These are phyloP conservation scores for Dichotomocladium elegans DNA, from an alignment of 371 early-diverging fungal genomes.

Conservation along the genomic window DNA sequence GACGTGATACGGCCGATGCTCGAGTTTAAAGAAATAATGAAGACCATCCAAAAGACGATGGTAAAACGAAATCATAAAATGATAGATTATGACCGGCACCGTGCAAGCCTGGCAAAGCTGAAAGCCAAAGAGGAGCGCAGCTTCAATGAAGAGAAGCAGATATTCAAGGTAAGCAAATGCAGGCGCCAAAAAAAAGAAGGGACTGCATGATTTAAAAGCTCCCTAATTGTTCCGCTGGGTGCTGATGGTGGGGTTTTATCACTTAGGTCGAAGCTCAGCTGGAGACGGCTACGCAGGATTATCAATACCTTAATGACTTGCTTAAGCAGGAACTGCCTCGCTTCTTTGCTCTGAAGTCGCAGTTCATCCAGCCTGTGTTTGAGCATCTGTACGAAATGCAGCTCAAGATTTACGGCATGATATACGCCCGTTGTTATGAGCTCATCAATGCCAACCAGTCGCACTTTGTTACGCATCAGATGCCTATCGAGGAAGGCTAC, in stretches of 20 bases:
- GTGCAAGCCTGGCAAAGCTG: slow-evolving; percentile 63
- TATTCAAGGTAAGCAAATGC: slow-evolving; percentile 42
- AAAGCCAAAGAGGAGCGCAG: slow-evolving; percentile 62
- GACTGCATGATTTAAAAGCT: background rate
- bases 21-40: slow-evolving; percentile 65
- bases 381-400: slow-evolving; percentile 68
- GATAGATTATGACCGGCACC: slow-evolving; percentile 81
- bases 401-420: slow-evolving; percentile 56
- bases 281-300: slow-evolving; percentile 74
- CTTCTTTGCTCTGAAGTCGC: slow-evolving; percentile 53
- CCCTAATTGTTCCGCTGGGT: background rate
- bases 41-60: slow-evolving; percentile 66
- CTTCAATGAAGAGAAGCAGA: slow-evolving; percentile 68
- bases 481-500: slow-evolving; percentile 32
- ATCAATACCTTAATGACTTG: slow-evolving; percentile 63
- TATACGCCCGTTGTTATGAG: slow-evolving; percentile 50
- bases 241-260: background rate
- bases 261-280: slow-evolving; percentile 52
- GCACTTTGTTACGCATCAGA: slow-evolving; percentile 32
- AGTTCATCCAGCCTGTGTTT: slow-evolving; percentile 75
- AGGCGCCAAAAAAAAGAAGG: background rate
- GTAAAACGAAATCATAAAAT: slow-evolving; percentile 80
- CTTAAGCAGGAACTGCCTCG: slow-evolving; percentile 67
- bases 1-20: slow-evolving; percentile 65
- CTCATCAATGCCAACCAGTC: slow-evolving; percentile 36